A percentile compares a stretch with the other conserved stretches of the same genome.
Evolutionary conservation across 192 early-diverging fungal species (phyloP).

Genomic region (Coemansia sp.): DNA sequence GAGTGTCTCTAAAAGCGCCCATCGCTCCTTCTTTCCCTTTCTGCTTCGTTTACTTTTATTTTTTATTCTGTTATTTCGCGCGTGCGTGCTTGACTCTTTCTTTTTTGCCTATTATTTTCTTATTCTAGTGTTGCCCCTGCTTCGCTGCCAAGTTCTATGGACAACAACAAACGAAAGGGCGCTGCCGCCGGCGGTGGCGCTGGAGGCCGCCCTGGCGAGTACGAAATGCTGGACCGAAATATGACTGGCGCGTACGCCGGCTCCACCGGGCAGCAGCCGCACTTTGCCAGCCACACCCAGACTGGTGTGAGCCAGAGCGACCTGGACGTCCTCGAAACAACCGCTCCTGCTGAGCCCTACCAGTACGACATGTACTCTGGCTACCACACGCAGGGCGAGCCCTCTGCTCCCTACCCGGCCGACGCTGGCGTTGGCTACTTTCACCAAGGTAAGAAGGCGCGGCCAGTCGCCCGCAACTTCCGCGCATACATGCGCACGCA

Average conservation of each 20-base stretch:
- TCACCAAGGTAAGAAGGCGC: constrained; percentile 28
- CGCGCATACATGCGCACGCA: background rate
- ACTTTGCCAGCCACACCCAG: constrained; percentile 14
- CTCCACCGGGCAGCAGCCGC: constrained; percentile 22
- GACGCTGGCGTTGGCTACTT: constrained; percentile 53
- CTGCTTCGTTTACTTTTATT: background rate
- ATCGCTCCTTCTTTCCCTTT: background rate
- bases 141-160: constrained; percentile 19
- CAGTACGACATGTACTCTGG: constrained; percentile 37
- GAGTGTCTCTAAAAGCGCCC: background rate
- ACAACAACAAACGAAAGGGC: constrained; percentile 30
- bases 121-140: background rate
- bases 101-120: background rate
- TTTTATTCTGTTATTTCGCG: background rate
- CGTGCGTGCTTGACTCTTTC: background rate
- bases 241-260: constrained; percentile 25
- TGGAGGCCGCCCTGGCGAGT: constrained; percentile 36
- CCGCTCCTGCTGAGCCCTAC: constrained; percentile 26
- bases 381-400: constrained; percentile 18
- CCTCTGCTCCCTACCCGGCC: constrained; percentile 11
- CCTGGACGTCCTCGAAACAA: constrained; percentile 54
- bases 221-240: constrained; percentile 57
- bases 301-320: constrained; percentile 47
- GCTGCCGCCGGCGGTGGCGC: constrained; percentile 2
- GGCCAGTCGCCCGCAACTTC: background rate